Base-by-base conservation (phyloP, 192 early-diverging fungal species). In the Piromyces sp. region DNA sequence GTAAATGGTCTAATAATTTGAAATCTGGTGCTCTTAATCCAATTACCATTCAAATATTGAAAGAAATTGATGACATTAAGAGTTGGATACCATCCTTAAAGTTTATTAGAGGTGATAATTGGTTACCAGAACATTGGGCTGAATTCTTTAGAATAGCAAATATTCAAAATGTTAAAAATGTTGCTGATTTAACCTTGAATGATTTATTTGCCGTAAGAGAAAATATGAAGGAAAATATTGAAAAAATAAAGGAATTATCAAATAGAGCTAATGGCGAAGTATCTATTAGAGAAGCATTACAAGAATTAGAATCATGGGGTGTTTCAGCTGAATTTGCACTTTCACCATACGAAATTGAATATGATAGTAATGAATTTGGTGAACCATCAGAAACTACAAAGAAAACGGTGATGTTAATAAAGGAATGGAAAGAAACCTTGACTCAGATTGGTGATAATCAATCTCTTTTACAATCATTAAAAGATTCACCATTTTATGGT, bases 401-500 rank as follows among this genome's bases (percentile, higher is more conserved):
- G 16, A 84, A 79, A 79, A 36, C 82, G 0, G 30, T 91, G 19
- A 84, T 86, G 79, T 33, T 91, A 29, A 85, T 91, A 81, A 89
- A 89, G 78, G 90, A 91, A 30, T 91, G 90, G 90, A 91, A 89
- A 82, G 90, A 91, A 40, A 86, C 85, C 22, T 82, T 91, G n/a
- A 88, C 90, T 2, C 88, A 90, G 83, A 85, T 91, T 42, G 89
- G 90, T 0, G 90, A 91, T 81, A 91, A 90, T 83, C 89, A 88
- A 80, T 91, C 90, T 9, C 86, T 91, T 13, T 80, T 91, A 30
- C 84, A 84, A 37, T 90, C 89, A 11, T 81, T 91, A 19, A 91
- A 91, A 85, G 90, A 91, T 80, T 91, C 90, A 12, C 88, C 88
- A 12, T 91, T 90, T 81, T 91, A 86, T 83, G 87, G 87, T 78